A percentile compares a stretch with the other conserved stretches of the same genome.
These are phyloP conservation scores for Nemania serpens DNA, from an alignment of 2,329 filamentous ascomycete species.

Conservation along the genomic window DNA sequence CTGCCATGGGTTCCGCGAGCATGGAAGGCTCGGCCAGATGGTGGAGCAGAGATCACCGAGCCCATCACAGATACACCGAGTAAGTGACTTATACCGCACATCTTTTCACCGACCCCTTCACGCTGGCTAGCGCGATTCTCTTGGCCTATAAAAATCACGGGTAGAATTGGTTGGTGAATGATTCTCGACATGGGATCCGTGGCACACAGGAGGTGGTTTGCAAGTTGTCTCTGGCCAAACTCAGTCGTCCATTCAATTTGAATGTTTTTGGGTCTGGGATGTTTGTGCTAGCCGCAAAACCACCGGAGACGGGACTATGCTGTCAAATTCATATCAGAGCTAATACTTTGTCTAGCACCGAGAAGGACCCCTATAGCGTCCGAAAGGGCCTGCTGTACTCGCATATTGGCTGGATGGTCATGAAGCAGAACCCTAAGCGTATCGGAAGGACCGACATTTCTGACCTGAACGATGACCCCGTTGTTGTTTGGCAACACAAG, in stretches of 20 bases:
- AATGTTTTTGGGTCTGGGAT: too few species aligned
- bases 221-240: too few species aligned
- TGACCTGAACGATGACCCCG: constrained; percentile 55
- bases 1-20: constrained; percentile 52
- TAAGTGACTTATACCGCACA: constrained; percentile 6
- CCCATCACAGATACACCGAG: constrained; percentile 58
- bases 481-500: constrained; percentile 55
- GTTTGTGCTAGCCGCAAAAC: too few species aligned
- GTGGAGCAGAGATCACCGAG: constrained; percentile 55
- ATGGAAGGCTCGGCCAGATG: constrained; percentile 56
- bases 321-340: not conserved
- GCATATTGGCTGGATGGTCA: constrained; percentile 57
- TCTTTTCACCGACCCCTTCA: too few species aligned
- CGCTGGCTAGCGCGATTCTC: not conserved
- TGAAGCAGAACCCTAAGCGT: constrained; percentile 59
- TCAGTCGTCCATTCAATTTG: too few species aligned
- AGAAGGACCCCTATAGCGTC: constrained; percentile 57
- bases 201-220: too few species aligned
- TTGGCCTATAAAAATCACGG: too few species aligned
- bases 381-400: constrained; percentile 57
- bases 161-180: too few species aligned
- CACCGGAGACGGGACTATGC: too few species aligned
- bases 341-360: constrained; percentile 39
- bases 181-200: too few species aligned
- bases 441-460: constrained; percentile 56